A percentile compares a stretch with the other conserved stretches of the same genome.
Conservation (phyloP, 495 filamentous ascomycete genomes). For the Rostrohypoxylon terebratum region DNA sequence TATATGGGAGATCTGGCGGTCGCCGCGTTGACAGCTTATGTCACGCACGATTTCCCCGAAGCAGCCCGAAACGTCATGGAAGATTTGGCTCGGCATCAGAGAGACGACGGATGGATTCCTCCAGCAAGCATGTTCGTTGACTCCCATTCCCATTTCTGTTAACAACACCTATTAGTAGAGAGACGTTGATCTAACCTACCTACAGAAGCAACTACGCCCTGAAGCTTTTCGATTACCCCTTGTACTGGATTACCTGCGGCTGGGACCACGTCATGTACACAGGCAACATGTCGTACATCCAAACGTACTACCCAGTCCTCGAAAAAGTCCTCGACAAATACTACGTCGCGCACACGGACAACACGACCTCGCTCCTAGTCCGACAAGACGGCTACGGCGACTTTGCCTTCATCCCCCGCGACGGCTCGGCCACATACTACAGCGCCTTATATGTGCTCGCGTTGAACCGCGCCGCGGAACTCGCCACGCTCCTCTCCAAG, state of each 20-base stretch:
- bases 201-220: conserved; percentile 58
- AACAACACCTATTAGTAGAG: background rate
- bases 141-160: background rate
- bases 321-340: conserved; percentile 56
- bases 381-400: conserved; percentile 59
- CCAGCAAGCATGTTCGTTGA: conserved; percentile 59
- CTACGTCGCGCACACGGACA: conserved; percentile 52
- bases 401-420: conserved; percentile 62
- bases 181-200: conserved; percentile 5
- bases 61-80: conserved; percentile 57
- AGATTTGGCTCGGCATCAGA: conserved; percentile 60
- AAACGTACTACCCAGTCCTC: conserved; percentile 52
- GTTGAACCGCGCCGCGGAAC: conserved; percentile 54
- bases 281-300: conserved; percentile 50
- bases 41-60: conserved; percentile 56
- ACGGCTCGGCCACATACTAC: conserved; percentile 60
- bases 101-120: conserved; percentile 64
- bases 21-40: conserved; percentile 56
- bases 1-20: conserved; percentile 63
- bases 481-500: conserved; percentile 50
- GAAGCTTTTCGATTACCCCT: conserved; percentile 60
- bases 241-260: conserved; percentile 60
- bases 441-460: conserved; percentile 62
- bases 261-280: conserved; percentile 61
- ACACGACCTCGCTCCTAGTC: conserved; percentile 51